Evolutionary conservation across 1,284 basidiomycete genomes (phyloP), one percentile per base, ranked within the genome.

Genomic region (Puccinia horiana): DNA sequence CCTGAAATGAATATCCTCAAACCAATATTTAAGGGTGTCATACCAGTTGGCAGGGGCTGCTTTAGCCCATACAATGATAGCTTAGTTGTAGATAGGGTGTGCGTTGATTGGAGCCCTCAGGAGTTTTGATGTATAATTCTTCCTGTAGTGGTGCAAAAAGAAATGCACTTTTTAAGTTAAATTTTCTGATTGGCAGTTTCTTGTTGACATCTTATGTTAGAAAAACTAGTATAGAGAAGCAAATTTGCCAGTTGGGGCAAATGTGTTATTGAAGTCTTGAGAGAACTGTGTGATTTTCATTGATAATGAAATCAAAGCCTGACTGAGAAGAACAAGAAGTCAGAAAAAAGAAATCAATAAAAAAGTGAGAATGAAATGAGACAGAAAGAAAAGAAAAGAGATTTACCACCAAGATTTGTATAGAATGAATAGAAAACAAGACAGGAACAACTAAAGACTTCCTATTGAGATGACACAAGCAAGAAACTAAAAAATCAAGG

Each of bases 231-330:
- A n/a, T 9, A 72, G 42, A 2, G 69, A 72, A n/a, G 29, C 9
- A 16, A 72, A 26, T n/a, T 44, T 37, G 5, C 69, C 69, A 32
- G 69, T 72, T 72, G 69, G 69, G 2, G 69, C 69, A 26, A 72
- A 72, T 4, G 69, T 72, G 6, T 72, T 23, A 37, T 9, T 12
- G n/a, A 14, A 72, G n/a, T 72, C 69, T n/a, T n/a, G n/a, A n/a
- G n/a, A n/a, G n/a, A n/a, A n/a, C n/a, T n/a, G n/a, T n/a, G n/a
- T n/a, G n/a, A n/a, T n/a, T n/a, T n/a, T n/a, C n/a, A n/a, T n/a
- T n/a, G n/a, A n/a, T n/a, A n/a, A n/a, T n/a, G n/a, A n/a, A n/a
- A n/a, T n/a, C n/a, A n/a, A n/a, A n/a, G n/a, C n/a, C n/a, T n/a
- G n/a, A n/a, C n/a, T n/a, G n/a, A n/a, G n/a, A n/a, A n/a, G n/a